Evolutionary conservation across 495 filamentous ascomycete genomes (phyloP), one percentile per base, ranked within the genome.

Genomic region (Sordaria brevicollis): DNA sequence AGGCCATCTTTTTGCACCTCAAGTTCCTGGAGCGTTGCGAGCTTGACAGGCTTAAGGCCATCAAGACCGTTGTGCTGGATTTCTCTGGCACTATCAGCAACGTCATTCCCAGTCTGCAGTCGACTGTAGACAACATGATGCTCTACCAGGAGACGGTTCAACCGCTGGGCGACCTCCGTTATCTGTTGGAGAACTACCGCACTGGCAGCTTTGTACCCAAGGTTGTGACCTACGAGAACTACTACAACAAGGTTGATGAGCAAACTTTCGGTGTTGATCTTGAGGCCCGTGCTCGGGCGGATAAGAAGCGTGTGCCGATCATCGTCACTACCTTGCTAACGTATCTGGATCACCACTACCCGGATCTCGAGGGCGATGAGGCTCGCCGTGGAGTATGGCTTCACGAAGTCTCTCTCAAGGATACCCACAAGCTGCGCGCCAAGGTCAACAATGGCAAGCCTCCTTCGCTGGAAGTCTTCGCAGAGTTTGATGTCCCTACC

Each of bases 21-120:
- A 93, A 88, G 75, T 98, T 97, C 80, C 93, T 99, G 87, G 95
- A 99, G 83, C 93, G 94, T 72, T 99, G 95, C 77, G 95, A 99
- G 80, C 82, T 97, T 41, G 95, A 99, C 79, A 87, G 95, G 54
- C 86, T 99, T 41, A 97, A 96, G 84, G 95, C 95, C 25, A 97
- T 98, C 82, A 98, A 98, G 83, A 91, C 95, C 29, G 95, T 99
- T 25, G 89, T 99, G 67, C 86, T 99, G 36, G 95, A 99, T 80
- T 98, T 98, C 81, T 97, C 96, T 25, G 96, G 95, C 17, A 93
- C 95, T 33, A 92, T 99, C 79, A 95, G 94, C 85, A 98, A 99
- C 74, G 94, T 97, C 74, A 98, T 99, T 74, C 96, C 95, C 17
- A 95, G 91, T 74, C 81, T 99, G 65, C 96, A 98, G 76, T 92